phyloP scores from a whole-genome alignment of 768 basidiomycete genomes.

The Termitomyces sp. region DNA sequence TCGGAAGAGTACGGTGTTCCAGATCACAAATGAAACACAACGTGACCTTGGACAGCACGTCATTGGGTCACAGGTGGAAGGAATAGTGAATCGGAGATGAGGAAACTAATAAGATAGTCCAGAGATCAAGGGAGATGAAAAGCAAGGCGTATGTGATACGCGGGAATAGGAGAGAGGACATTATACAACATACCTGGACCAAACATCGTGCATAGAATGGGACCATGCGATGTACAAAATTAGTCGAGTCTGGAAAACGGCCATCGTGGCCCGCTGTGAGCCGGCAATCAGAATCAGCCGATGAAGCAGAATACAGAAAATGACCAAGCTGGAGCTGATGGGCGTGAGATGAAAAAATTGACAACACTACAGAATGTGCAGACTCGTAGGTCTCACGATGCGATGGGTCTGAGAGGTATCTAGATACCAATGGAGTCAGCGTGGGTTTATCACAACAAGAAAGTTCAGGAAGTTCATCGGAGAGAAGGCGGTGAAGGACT shows the following conservation, averaged over 20 bases:
- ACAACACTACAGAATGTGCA: conserved; percentile 79
- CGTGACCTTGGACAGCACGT: not conserved
- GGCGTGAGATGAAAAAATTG: conserved; percentile 66
- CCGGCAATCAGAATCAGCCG: conserved; percentile 7
- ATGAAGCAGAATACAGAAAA: not conserved
- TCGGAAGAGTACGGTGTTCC: not conserved
- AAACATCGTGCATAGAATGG: conserved; percentile 75
- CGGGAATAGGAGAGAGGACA: not conserved
- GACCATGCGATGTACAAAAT: conserved; percentile 56
- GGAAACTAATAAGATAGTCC: conserved; percentile 3
- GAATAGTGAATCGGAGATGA: not conserved
- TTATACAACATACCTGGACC: conserved; percentile 54
- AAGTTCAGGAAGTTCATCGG: not conserved
- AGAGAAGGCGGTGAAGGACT: not conserved
- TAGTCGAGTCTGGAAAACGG: conserved; percentile 23
- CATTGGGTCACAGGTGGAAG: too few relatives aligned
- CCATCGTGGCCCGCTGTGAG: conserved; percentile 5
- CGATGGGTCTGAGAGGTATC: conserved; percentile 56
- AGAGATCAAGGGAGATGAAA: not conserved
- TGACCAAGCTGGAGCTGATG: conserved; percentile 29
- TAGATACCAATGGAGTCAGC: conserved; percentile 28
- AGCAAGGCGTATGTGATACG: not conserved
- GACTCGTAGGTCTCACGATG: conserved; percentile 84
- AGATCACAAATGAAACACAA: not conserved
- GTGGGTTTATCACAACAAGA: conserved; percentile 3